Percentiles rank a stretch among this genome's conserved stretches.
Conservation (phyloP, 371 early-diverging fungal species). For the Mortierella sp. region DNA sequence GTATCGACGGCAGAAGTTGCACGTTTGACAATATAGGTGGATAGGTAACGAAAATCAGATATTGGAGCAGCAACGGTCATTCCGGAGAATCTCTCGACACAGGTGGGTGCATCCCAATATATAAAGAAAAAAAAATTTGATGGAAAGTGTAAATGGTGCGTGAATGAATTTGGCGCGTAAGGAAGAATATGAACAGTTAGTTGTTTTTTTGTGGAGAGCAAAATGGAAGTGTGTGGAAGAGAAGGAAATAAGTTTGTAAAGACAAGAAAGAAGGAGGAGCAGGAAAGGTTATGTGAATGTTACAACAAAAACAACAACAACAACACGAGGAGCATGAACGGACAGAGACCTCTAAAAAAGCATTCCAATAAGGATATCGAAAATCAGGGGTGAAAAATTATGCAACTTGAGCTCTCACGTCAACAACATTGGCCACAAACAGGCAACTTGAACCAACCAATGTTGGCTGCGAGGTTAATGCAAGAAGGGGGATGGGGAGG, state of each 20-base stretch:
- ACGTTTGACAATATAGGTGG: conserved; percentile 15
- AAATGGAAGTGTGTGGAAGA: background rate
- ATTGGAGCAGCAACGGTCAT: conserved; percentile 37
- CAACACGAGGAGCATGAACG: conserved; percentile 6
- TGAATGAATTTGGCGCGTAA: too few relatives aligned
- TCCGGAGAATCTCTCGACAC: conserved; percentile 11
- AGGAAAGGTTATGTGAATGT: background rate
- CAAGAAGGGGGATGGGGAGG: too few relatives aligned
- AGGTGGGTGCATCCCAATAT: conserved; percentile 17
- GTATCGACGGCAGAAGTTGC: conserved; percentile 4
- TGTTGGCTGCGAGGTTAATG: too few relatives aligned
- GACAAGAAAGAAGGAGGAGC: background rate
- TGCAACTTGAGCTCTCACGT: conserved; percentile 17
- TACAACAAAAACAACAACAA: background rate
- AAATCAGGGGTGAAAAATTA: conserved; percentile 33
- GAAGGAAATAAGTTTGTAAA: background rate
- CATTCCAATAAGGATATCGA: conserved; percentile 12
- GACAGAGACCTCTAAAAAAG: background rate
- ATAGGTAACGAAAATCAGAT: conserved; percentile 38
- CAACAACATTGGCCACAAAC: background rate
- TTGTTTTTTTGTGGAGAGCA: background rate
- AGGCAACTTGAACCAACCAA: too few relatives aligned
- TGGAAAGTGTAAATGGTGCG: too few relatives aligned
- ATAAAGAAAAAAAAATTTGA: too few relatives aligned
- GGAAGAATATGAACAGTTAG: background rate